A percentile compares a stretch with the other conserved stretches of the same genome.
phyloP scores from a whole-genome alignment of 2,329 filamentous ascomycete species.

The Colletotrichum coccodes region DNA sequence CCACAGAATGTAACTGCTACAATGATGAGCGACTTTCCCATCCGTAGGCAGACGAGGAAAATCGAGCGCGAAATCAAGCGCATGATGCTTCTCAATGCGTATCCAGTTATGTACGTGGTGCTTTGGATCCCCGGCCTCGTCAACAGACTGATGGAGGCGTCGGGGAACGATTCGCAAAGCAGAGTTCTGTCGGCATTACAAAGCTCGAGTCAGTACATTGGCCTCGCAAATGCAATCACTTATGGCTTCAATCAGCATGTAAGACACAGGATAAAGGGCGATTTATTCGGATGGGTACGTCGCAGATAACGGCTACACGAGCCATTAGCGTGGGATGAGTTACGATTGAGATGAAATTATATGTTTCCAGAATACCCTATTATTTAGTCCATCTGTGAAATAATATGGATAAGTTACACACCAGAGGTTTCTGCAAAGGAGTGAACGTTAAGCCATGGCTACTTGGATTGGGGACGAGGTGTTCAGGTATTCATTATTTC shows the following conservation, averaged over 20 bases:
- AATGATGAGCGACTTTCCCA: slow-evolving; percentile 34
- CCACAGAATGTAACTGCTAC: slow-evolving; percentile 15
- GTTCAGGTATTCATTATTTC: no score
- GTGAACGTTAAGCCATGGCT: no score
- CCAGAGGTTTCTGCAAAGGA: no score
- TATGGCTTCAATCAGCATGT: slow-evolving; percentile 49
- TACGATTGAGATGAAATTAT: slow-evolving; percentile 25
- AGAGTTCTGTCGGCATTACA: slow-evolving; percentile 42
- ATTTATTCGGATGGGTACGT: slow-evolving; percentile 19
- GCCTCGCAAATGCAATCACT: slow-evolving; percentile 49
- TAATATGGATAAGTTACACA: neutral
- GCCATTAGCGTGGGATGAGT: slow-evolving; percentile 7
- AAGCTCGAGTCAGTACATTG: slow-evolving; percentile 48
- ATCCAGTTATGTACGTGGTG: slow-evolving; percentile 48
- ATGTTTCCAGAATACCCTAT: slow-evolving; percentile 28
- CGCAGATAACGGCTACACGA: neutral
- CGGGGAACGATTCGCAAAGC: slow-evolving; percentile 32
- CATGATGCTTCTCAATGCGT: slow-evolving; percentile 49
- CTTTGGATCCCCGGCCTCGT: slow-evolving; percentile 50
- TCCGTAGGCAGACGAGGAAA: slow-evolving; percentile 33
- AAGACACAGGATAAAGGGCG: slow-evolving; percentile 29
- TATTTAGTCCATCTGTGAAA: slow-evolving; percentile 16
- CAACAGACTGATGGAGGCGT: slow-evolving; percentile 44
- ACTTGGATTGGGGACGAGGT: no score
- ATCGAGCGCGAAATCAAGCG: slow-evolving; percentile 40